Percentiles rank a stretch among this genome's conserved stretches.
Conservation (phyloP, 129 eudicot genomes). For the Helichrysum umbraculigerum region DNA sequence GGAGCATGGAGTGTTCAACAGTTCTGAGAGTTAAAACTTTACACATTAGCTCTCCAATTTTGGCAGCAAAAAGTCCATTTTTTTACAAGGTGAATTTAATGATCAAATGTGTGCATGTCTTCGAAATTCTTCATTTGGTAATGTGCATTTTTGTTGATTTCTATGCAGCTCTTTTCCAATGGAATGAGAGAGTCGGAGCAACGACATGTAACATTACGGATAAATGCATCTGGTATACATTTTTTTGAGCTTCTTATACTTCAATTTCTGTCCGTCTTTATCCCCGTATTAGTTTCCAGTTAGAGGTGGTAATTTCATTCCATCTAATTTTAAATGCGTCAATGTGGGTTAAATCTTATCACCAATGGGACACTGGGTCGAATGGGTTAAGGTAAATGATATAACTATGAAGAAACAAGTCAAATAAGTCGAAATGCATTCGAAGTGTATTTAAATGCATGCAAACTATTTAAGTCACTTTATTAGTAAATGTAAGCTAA, state of each 20-base stretch:
- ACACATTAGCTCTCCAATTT: slow-evolving; percentile 88
- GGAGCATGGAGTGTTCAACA: slow-evolving; percentile 70
- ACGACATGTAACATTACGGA: slow-evolving; percentile 74
- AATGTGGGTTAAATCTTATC: neutral
- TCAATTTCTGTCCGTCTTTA: neutral
- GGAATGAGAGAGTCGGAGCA: slow-evolving; percentile 94
- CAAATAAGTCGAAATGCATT: neutral
- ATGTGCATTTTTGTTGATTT: neutral
- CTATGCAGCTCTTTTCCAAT: slow-evolving; percentile 70
- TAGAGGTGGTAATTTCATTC: neutral
- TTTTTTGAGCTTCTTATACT: neutral
- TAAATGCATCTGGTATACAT: slow-evolving; percentile 66
- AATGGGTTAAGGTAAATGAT: neutral
- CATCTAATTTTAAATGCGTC: neutral
- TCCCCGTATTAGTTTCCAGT: neutral
- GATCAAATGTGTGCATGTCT: neutral
- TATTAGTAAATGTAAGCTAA: neutral
- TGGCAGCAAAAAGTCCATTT: slow-evolving; percentile 94
- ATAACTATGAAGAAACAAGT: neutral
- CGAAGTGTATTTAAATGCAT: neutral
- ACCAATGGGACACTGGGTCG: neutral
- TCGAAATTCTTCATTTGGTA: slow-evolving; percentile 11
- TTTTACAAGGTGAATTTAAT: slow-evolving; percentile 70
- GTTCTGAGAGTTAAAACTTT: slow-evolving; percentile 65
- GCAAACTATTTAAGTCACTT: neutral